phyloP scores from a whole-genome alignment of 2,329 filamentous ascomycete species.

The Neurospora sp. region DNA sequence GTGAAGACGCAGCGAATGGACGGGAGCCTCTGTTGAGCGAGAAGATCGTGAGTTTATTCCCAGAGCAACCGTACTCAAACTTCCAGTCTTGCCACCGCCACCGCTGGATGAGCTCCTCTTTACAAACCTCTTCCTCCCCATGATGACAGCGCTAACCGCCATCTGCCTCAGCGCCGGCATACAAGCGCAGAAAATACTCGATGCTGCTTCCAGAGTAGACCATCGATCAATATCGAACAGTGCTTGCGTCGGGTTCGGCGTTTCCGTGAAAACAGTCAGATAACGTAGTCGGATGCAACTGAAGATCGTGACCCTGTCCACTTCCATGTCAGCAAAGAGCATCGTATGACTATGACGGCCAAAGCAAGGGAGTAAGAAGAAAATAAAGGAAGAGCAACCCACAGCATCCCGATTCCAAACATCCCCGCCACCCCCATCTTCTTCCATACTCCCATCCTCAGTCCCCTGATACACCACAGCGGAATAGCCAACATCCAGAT shows the following conservation, averaged over 20 bases:
- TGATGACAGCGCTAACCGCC: conserved; percentile 14
- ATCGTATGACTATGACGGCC: neutral
- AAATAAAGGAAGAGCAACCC: conserved; percentile 2
- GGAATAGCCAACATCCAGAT: conserved; percentile 32
- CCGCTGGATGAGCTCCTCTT: neutral
- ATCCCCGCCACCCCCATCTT: conserved; percentile 35
- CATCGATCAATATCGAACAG: conserved; percentile 22
- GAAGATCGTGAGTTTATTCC: neutral
- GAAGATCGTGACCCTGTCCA: conserved; percentile 23
- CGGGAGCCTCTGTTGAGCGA: neutral
- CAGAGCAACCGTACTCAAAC: neutral
- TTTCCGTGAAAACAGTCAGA: conserved; percentile 21
- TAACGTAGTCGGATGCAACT: conserved; percentile 23
- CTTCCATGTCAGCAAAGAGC: neutral
- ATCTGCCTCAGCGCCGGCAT: conserved; percentile 23
- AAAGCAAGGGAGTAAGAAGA: neutral
- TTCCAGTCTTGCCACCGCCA: neutral
- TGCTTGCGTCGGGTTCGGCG: conserved; percentile 23
- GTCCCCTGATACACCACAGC: conserved; percentile 27
- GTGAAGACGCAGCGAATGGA: neutral
- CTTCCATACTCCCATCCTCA: conserved; percentile 35
- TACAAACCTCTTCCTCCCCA: neutral
- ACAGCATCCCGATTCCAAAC: conserved; percentile 35
- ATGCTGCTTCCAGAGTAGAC: conserved; percentile 26
- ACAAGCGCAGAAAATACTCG: conserved; percentile 26